These are phyloP conservation scores for Colletotrichum sublineola DNA, from an alignment of 2,329 filamentous ascomycete genomes.

Conservation along the genomic window DNA sequence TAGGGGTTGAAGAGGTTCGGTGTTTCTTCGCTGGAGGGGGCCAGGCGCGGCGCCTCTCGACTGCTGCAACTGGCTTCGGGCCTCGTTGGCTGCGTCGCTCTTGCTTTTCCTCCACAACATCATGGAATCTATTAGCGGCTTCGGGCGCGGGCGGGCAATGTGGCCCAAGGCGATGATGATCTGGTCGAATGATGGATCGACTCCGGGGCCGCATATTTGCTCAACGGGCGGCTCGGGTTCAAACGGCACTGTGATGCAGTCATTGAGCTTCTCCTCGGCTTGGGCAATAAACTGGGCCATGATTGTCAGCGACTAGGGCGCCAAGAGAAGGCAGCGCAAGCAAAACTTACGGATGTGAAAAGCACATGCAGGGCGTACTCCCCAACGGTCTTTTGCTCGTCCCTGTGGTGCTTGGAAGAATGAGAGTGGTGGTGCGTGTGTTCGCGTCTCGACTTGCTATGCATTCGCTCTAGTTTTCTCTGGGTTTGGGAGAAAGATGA, in stretches of 20 bases:
- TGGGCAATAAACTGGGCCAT: slow-evolving; percentile 83
- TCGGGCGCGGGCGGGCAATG: slow-evolving; percentile 93
- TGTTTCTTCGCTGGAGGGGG: slow-evolving; percentile 77
- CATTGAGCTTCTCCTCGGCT: slow-evolving; percentile 95
- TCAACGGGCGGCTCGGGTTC: slow-evolving; percentile 89
- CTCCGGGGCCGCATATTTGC: slow-evolving; percentile 88
- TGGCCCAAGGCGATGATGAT: slow-evolving; percentile 93
- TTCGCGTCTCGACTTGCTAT: slow-evolving; percentile 78
- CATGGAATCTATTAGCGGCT: slow-evolving; percentile 94
- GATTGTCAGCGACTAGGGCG: slow-evolving; percentile 49
- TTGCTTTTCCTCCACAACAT: slow-evolving; percentile 99
- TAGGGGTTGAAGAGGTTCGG: slow-evolving; percentile 72
- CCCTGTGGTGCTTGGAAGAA: slow-evolving; percentile 76
- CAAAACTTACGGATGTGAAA: slow-evolving; percentile 82
- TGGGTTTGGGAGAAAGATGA: slow-evolving; percentile 63
- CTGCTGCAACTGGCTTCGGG: slow-evolving; percentile 70
- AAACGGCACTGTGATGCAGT: slow-evolving; percentile 84
- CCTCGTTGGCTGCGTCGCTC: slow-evolving; percentile 85
- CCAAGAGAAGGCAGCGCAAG: not conserved
- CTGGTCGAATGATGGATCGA: slow-evolving; percentile 92
- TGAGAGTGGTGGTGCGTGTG: slow-evolving; percentile 82
- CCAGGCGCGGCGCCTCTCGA: slow-evolving; percentile 58
- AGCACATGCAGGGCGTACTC: slow-evolving; percentile 97
- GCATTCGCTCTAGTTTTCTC: slow-evolving; percentile 71
- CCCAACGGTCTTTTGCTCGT: slow-evolving; percentile 92